Evolutionary conservation across 1,284 basidiomycete genomes (phyloP).

Genomic region (Trichosporon coremiiforme): DNA sequence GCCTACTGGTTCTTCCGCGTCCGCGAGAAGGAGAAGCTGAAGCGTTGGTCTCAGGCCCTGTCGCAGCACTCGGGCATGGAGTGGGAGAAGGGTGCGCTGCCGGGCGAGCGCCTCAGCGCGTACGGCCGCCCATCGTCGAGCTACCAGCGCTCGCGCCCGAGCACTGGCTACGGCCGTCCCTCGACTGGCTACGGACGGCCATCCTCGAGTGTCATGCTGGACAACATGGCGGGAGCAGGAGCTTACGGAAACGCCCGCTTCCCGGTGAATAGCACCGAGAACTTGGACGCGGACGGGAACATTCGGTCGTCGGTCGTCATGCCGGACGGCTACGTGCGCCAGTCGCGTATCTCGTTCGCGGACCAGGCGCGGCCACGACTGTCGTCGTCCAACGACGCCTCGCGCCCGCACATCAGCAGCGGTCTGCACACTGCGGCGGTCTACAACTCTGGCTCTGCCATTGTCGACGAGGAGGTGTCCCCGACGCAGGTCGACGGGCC

Average conservation of each 20-base stretch:
- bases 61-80: conserved; percentile 50
- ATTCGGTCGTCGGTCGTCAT: conserved; percentile 63
- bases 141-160: conserved; percentile 51
- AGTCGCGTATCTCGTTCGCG: conserved; percentile 54
- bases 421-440: conserved; percentile 51
- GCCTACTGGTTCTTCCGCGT: conserved; percentile 63
- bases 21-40: conserved; percentile 65
- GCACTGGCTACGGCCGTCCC: conserved; percentile 32
- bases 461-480: conserved; percentile 58
- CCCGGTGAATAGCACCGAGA: conserved; percentile 37
- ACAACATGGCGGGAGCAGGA: conserved; percentile 67
- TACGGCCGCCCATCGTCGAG: conserved; percentile 66
- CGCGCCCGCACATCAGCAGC: conserved; percentile 47
- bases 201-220: conserved; percentile 49
- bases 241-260: conserved; percentile 58
- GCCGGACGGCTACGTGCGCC: conserved; percentile 51
- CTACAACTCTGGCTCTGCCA: conserved; percentile 49
- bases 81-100: conserved; percentile 53
- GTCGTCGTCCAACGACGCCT: conserved; percentile 68
- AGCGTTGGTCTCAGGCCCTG: conserved; percentile 63
- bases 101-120: conserved; percentile 65
- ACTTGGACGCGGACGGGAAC: conserved; percentile 37
- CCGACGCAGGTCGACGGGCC: conserved; percentile 72
- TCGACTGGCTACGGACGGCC: conserved; percentile 34
- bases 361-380: conserved; percentile 52